Percentiles rank a stretch among this genome's conserved stretches.
These are phyloP conservation scores for Candida gigantensis DNA, from an alignment of 1,139 yeast genomes.

Conservation along the genomic window DNA sequence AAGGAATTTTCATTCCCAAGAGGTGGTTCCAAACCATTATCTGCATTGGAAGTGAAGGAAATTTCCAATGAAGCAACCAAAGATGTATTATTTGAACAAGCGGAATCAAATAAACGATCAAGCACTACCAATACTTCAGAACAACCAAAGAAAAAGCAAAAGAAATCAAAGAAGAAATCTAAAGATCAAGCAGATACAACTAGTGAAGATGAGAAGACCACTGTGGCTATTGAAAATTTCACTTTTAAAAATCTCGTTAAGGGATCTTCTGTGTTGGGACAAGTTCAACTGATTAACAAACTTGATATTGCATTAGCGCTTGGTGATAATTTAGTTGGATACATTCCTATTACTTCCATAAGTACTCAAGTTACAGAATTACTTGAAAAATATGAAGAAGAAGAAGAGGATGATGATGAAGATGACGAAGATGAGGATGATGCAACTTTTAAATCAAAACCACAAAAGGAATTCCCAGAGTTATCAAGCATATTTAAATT, in stretches of 20 bases:
- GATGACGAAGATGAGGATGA: conserved; percentile 34
- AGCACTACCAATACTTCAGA: conserved; percentile 23
- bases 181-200: conserved; percentile 22
- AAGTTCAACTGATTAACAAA: conserved; percentile 59
- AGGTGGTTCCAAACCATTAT: conserved; percentile 85
- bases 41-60: conserved; percentile 89
- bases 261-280: conserved; percentile 79
- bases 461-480: conserved; percentile 51
- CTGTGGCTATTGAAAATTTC: conserved; percentile 57
- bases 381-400: conserved; percentile 52
- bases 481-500: conserved; percentile 54
- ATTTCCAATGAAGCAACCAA: conserved; percentile 89
- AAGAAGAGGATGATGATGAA: conserved; percentile 42
- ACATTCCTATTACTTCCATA: conserved; percentile 72
- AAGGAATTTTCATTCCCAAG: conserved; percentile 86
- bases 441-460: conserved; percentile 26
- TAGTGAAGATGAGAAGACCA: conserved; percentile 26
- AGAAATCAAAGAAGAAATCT: conserved; percentile 39
- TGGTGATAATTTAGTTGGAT: conserved; percentile 84
- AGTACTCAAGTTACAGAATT: conserved; percentile 61
- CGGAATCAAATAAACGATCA: conserved; percentile 35
- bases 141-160: conserved; percentile 23
- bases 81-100: conserved; percentile 73
- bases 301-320: conserved; percentile 68
- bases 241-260: conserved; percentile 61